Evolutionary conservation across 2,329 filamentous ascomycete species (phyloP).

Genomic region (Curvularia hawaiiensis): DNA sequence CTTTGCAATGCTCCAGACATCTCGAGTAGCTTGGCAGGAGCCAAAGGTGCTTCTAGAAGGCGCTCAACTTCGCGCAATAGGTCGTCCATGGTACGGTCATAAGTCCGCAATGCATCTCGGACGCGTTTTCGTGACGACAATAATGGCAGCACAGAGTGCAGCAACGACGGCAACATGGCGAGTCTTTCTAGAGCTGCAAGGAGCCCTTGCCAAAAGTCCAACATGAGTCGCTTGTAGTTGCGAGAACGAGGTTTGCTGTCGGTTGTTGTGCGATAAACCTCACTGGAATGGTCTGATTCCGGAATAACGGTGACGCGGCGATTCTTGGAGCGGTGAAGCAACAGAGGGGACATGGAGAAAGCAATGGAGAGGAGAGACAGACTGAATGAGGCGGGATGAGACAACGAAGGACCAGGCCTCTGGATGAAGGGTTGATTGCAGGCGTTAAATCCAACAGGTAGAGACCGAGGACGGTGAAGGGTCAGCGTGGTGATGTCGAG

Average conservation of each 20-base stretch:
- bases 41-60: constrained; percentile 52
- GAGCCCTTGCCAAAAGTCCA: constrained; percentile 49
- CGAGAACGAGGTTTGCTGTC: constrained; percentile 24
- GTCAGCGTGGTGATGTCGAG: constrained; percentile 30
- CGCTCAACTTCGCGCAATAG: constrained; percentile 51
- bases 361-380: constrained; percentile 37
- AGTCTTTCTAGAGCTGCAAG: constrained; percentile 46
- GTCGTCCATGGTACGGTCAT: constrained; percentile 55
- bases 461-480: constrained; percentile 18
- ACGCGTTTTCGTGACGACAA: constrained; percentile 40
- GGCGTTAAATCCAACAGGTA: constrained; percentile 32
- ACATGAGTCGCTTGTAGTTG: constrained; percentile 45
- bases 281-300: constrained; percentile 31
- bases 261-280: constrained; percentile 23
- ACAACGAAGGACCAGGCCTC: constrained; percentile 33
- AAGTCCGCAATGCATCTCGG: constrained; percentile 47
- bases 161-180: constrained; percentile 49
- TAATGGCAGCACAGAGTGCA: constrained; percentile 46
- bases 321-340: constrained; percentile 45
- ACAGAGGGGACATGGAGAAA: constrained; percentile 40
- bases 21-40: constrained; percentile 47
- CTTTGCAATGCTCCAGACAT: constrained; percentile 54
- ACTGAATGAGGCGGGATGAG: constrained; percentile 24
- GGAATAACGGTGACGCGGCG: constrained; percentile 39
- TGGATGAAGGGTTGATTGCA: constrained; percentile 32